Conservation (phyloP, 2,329 filamentous ascomycete genomes). For the Penicillium brevicompactum region DNA sequence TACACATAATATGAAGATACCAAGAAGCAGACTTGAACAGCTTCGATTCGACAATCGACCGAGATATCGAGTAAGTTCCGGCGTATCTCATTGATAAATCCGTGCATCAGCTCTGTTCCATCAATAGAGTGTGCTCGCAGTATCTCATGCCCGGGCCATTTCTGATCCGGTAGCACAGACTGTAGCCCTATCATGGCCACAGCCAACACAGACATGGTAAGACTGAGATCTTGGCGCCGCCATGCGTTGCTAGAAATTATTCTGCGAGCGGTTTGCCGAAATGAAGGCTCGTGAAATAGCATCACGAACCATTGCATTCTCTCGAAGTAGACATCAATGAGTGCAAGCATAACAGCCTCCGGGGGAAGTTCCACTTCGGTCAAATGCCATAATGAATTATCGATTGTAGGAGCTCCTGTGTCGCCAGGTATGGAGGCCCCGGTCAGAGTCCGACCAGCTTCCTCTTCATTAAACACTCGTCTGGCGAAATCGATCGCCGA, state of each 20-base stretch:
- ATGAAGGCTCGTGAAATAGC: constrained; percentile 17
- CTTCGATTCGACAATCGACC: constrained; percentile 21
- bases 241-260: constrained; percentile 13
- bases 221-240: constrained; percentile 18
- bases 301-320: constrained; percentile 26
- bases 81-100: constrained; percentile 10
- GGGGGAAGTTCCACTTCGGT: constrained; percentile 18
- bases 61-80: constrained; percentile 19
- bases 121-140: constrained; percentile 5
- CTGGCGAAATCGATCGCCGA: constrained; percentile 25
- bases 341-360: constrained; percentile 10
- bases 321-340: constrained; percentile 25
- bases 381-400: constrained; percentile 16
- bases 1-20: constrained; percentile 20
- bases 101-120: constrained; percentile 6
- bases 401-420: constrained; percentile 6
- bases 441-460: constrained; percentile 17
- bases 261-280: constrained; percentile 11
- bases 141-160: constrained; percentile 16
- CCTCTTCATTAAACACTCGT: constrained; percentile 21
- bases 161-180: constrained; percentile 17
- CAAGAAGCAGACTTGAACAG: constrained; percentile 22
- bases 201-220: constrained; percentile 15
- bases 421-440: constrained; percentile 19
- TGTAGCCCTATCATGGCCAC: constrained; percentile 21